These are phyloP conservation scores for Boletus rufocinnamomeus DNA, from an alignment of 768 basidiomycete species.

Conservation along the genomic window DNA sequence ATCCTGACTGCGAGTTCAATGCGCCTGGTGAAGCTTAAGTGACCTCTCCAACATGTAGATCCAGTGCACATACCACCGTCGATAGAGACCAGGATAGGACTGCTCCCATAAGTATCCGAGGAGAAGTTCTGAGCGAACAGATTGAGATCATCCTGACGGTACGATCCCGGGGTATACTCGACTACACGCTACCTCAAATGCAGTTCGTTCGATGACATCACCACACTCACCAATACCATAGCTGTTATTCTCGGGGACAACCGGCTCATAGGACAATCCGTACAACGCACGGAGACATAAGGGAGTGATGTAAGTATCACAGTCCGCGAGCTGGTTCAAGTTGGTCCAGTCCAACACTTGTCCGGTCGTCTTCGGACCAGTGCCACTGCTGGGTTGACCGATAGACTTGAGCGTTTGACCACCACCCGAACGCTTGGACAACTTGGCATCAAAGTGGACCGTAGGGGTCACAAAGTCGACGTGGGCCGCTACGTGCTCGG, in stretches of 20 bases:
- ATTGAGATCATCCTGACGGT: constrained; percentile 46
- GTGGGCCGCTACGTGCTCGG: constrained; percentile 39
- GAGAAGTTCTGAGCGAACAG: constrained; percentile 43
- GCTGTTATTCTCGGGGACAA: constrained; percentile 47
- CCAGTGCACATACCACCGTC: constrained; percentile 44
- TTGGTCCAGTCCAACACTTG: constrained; percentile 14
- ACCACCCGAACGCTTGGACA: constrained; percentile 23
- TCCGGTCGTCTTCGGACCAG: constrained; percentile 24
- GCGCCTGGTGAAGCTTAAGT: constrained; percentile 36
- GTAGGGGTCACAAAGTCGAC: constrained; percentile 49
- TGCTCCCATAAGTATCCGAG: constrained; percentile 33
- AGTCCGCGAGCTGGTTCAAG: constrained; percentile 27
- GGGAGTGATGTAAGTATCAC: constrained; percentile 51
- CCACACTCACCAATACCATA: constrained; percentile 48
- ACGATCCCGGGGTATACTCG: constrained; percentile 55
- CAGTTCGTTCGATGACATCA: neutral
- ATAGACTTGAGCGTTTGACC: neutral
- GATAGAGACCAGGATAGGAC: constrained; percentile 25
- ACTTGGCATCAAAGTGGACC: constrained; percentile 40
- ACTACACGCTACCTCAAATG: constrained; percentile 36
- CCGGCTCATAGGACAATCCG: constrained; percentile 51
- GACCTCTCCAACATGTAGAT: neutral
- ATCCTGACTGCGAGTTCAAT: constrained; percentile 45
- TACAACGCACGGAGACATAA: constrained; percentile 60
- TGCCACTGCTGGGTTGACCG: constrained; percentile 20